A percentile compares a stretch with the other conserved stretches of the same genome.
Evolutionary conservation across 1,284 basidiomycete species (phyloP).

Genomic region (Marasmius oreades): DNA sequence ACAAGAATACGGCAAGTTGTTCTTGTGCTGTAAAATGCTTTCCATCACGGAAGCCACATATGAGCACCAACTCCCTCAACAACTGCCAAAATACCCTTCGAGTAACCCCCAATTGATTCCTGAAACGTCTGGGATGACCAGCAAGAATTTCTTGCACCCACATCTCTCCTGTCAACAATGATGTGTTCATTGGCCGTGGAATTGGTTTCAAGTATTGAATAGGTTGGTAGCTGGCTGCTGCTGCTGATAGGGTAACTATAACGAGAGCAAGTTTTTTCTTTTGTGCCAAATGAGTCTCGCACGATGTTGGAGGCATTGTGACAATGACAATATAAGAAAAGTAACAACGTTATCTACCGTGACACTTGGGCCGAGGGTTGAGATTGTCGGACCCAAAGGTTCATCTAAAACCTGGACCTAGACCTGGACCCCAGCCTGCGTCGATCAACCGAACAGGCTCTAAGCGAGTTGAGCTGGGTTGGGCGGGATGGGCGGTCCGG

Average conservation of each 20-base stretch:
- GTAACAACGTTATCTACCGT: not conserved
- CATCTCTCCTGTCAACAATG: not conserved
- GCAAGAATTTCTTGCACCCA: constrained; percentile 29
- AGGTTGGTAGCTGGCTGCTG: not conserved
- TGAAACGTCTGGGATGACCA: constrained; percentile 26
- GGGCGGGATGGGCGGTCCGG: not conserved
- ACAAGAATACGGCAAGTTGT: constrained; percentile 22
- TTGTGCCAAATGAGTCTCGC: not conserved
- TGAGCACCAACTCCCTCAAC: not conserved
- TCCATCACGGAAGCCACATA: constrained; percentile 4
- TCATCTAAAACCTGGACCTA: not conserved
- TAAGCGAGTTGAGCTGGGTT: not conserved
- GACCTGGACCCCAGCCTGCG: not conserved
- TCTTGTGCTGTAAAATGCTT: constrained; percentile 1
- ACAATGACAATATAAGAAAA: not conserved
- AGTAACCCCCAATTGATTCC: constrained; percentile 21
- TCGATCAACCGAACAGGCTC: not conserved
- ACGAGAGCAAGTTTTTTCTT: not conserved
- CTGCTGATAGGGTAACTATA: not conserved
- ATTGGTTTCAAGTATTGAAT: not conserved
- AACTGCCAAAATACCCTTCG: constrained; percentile 26
- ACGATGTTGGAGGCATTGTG: not conserved
- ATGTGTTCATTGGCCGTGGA: not conserved
- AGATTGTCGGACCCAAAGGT: not conserved
- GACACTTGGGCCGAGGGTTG: not conserved